Conservation (phyloP, 805 yeast genomes). For the Candida ovalis region DNA sequence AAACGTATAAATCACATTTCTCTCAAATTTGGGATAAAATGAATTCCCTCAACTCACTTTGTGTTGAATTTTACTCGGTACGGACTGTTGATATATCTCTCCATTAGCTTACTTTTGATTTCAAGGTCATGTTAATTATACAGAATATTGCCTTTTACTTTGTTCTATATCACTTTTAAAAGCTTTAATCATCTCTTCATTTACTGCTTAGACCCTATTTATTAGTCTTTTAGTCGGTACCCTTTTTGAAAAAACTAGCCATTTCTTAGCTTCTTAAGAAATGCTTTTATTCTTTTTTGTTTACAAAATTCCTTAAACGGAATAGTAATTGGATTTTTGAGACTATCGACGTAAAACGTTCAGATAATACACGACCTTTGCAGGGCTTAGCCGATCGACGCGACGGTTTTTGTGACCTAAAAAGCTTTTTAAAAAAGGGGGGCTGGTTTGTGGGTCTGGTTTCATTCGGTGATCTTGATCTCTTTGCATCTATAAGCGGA, state of each 20-base stretch:
- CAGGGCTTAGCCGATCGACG: neutral
- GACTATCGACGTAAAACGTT: neutral
- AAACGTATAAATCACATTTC: too few relatives aligned
- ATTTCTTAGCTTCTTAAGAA: neutral
- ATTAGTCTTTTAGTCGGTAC: neutral
- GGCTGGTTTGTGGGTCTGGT: neutral
- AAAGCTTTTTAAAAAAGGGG: neutral
- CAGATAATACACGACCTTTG: neutral
- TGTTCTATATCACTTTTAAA: too few relatives aligned
- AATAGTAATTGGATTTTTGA: neutral
- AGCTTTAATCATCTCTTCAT: too few relatives aligned
- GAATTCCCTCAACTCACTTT: too few relatives aligned
- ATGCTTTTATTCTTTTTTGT: too few relatives aligned
- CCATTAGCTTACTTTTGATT: too few relatives aligned
- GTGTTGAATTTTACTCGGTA: too few relatives aligned
- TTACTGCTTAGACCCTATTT: too few relatives aligned
- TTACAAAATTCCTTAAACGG: neutral
- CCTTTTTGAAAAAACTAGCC: neutral
- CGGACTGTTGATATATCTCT: too few relatives aligned
- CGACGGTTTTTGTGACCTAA: neutral
- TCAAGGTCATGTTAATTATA: too few relatives aligned
- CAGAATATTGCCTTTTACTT: too few relatives aligned
- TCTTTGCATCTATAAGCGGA: neutral
- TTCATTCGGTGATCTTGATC: neutral
- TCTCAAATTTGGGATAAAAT: too few relatives aligned